Base-by-base conservation (phyloP, 768 basidiomycete genomes). In the Sutorius australiensis region DNA sequence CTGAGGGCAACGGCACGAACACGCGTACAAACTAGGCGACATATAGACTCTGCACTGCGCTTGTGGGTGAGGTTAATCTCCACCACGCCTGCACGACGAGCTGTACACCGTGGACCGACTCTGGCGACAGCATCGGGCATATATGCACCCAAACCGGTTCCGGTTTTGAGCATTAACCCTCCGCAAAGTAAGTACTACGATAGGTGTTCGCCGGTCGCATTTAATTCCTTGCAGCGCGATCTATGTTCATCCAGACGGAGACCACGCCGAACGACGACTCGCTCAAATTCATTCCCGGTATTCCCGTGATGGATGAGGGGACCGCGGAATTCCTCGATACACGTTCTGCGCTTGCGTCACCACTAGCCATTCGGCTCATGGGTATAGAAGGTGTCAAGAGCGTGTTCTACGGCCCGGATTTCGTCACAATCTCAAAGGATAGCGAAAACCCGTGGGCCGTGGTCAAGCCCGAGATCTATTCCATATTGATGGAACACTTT, bases 241-340 rank as follows among this genome's bases (percentile, higher is more conserved):
- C 88, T 49, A 95, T 98, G 95, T 98, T 98, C 75, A 97, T 98
- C 52, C 97, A 99, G 73, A 98, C 95, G 5, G 95, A 98, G 73
- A 83, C 86, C 10, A 99, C 97, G 0, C 97, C 97, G 0, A 99
- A 99, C 68, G 91, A 92, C 31, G 93, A 98, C 67, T 95, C 95
- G 1, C 81, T 99, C 47, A 98, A 99, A 71, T 99, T 99, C 73
- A 93, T 99, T 53, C 97, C 95, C 1, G 97, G 97, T 0, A 78
- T 86, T 21, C 70, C 84, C 28, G 94, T 99, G 28, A 93, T 97
- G 84, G 82, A 81, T 37, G 81, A 83, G 24, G 93, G 92, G 40
- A 89, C 89, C 0, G 92, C 94, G 7, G 97, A 99, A 71, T 98
- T 99, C 69, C 83, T 97, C 45, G 92, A 95, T 67, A 87, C 88